Percentiles rank a stretch among this genome's conserved stretches.
These are phyloP conservation scores for Tylopilus sp. DNA, from an alignment of 768 basidiomycete species.

Conservation along the genomic window DNA sequence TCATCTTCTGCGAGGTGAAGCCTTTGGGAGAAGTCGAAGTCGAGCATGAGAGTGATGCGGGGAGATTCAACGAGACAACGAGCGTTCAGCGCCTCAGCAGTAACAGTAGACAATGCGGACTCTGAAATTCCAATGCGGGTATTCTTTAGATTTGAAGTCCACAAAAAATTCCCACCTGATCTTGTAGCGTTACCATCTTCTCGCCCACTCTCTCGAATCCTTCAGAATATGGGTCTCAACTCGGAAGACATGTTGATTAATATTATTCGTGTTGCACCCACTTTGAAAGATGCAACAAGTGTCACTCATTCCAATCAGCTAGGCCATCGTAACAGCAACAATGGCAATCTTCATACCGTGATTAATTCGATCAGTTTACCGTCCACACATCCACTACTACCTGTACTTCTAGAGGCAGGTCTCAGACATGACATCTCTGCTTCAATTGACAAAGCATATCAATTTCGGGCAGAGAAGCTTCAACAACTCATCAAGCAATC, in stretches of 20 bases:
- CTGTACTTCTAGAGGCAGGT: conserved; percentile 1
- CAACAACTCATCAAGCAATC: not conserved
- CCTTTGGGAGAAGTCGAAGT: not conserved
- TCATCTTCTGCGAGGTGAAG: not conserved
- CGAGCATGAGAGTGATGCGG: not conserved
- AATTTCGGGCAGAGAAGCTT: not conserved
- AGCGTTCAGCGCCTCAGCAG: no score
- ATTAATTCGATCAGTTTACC: not conserved
- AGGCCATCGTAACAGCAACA: no score
- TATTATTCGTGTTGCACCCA: not conserved
- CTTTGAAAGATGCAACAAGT: not conserved
- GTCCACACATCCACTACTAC: not conserved
- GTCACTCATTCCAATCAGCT: not conserved
- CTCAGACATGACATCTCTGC: rapidly evolving
- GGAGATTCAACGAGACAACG: not conserved
- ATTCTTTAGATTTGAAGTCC: no score
- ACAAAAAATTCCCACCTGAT: no score
- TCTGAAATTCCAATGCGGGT: no score
- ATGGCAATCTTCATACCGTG: no score
- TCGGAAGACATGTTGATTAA: not conserved
- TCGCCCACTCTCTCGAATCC: not conserved
- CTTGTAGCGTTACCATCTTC: no score
- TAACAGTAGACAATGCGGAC: conserved; percentile 11
- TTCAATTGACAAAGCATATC: not conserved
- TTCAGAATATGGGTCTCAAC: not conserved